phyloP scores from a whole-genome alignment of 2,329 filamentous ascomycete species.

The Penicillium hordei region DNA sequence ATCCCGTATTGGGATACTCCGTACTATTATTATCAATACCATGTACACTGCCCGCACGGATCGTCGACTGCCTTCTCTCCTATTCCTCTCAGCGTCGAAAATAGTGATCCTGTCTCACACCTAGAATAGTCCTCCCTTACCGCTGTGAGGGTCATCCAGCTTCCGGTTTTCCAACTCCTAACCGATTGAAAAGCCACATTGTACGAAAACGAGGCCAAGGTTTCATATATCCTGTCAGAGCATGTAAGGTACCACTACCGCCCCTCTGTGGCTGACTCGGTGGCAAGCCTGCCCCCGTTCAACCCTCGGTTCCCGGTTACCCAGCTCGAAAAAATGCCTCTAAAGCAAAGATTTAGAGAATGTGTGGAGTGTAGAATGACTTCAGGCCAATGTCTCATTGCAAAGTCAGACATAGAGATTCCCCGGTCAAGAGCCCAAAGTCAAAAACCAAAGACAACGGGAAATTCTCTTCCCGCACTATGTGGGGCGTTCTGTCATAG shows the following conservation, averaged over 20 bases:
- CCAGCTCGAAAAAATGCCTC: background rate
- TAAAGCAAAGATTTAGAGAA: background rate
- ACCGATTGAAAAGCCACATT: slow-evolving; percentile 3
- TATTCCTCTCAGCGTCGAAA: background rate
- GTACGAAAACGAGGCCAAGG: background rate
- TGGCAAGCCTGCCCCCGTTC: background rate
- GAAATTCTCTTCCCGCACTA: slow-evolving; percentile 15
- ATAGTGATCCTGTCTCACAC: slow-evolving; percentile 9
- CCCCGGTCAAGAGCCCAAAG: background rate
- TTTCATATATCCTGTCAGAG: slow-evolving; percentile 6
- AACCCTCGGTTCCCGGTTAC: background rate
- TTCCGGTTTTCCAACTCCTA: background rate
- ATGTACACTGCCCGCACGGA: slow-evolving; percentile 1
- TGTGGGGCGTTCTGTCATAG: slow-evolving; percentile 14
- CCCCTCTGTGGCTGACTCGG: slow-evolving; percentile 4
- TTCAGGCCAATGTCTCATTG: background rate
- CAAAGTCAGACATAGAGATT: background rate
- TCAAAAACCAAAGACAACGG: slow-evolving; percentile 10
- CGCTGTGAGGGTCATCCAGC: slow-evolving; percentile 3
- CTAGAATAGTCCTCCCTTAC: slow-evolving; percentile 13
- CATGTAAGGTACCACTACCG: slow-evolving; percentile 4
- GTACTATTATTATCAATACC: background rate
- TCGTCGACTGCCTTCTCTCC: background rate
- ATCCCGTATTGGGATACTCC: background rate
- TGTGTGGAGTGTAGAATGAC: background rate